Evolutionary conservation across 306 rosid genomes (phyloP).

Genomic region (Vachellia pachyceras): DNA sequence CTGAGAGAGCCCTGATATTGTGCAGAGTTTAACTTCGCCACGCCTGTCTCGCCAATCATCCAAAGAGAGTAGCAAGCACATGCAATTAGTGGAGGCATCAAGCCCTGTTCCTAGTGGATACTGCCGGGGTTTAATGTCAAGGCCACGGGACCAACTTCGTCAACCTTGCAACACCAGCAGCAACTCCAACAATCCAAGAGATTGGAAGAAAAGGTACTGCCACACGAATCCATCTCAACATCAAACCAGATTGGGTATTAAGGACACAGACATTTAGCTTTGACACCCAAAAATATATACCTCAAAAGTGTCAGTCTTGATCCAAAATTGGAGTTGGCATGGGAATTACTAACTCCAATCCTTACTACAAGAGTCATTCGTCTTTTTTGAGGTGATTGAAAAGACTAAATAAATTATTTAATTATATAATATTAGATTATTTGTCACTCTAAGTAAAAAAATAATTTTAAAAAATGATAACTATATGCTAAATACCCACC

Average conservation of each 20-base stretch:
- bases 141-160: constrained; percentile 48
- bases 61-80: not conserved
- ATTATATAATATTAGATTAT: no score
- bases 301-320: not conserved
- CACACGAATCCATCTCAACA: not conserved
- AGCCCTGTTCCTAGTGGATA: constrained; percentile 44
- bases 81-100: constrained; percentile 8
- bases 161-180: constrained; percentile 25
- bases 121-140: constrained; percentile 52
- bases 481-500: no score
- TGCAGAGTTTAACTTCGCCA: not conserved
- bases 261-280: not conserved
- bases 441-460: no score
- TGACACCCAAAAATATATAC: not conserved
- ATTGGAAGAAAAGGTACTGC: constrained; percentile 54
- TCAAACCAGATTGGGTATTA: not conserved
- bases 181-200: constrained; percentile 39
- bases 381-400: no score
- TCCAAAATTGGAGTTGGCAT: not conserved
- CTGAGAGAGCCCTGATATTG: constrained; percentile 25
- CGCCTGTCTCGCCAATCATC: constrained; percentile 36
- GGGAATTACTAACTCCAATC: no score
- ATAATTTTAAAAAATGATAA: no score
- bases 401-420: no score
- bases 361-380: no score